A percentile compares a stretch with the other conserved stretches of the same genome.
Conservation (phyloP, 305 asterid genomes). For the Solanum hybrid region DNA sequence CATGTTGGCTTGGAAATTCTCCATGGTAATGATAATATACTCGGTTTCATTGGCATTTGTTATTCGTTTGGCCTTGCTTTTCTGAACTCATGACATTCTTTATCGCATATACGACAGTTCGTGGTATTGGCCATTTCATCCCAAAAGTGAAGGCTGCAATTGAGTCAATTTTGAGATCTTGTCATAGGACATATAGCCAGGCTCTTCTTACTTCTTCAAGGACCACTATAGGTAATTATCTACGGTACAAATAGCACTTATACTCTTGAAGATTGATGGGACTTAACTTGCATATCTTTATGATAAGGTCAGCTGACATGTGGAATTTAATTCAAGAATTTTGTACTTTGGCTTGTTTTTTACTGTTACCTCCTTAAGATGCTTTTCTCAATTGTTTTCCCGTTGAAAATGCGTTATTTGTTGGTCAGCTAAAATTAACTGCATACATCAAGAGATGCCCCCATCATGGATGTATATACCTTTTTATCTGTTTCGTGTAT, state of each 20-base stretch:
- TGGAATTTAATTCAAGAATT: neutral
- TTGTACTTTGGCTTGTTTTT: neutral
- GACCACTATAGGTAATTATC: conserved; percentile 74
- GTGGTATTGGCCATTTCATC: conserved; percentile 90
- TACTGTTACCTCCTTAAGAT: neutral
- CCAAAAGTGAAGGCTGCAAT: conserved; percentile 98
- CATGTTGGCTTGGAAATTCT: conserved; percentile 96
- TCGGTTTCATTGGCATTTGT: neutral
- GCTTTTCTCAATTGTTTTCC: neutral
- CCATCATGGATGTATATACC: neutral
- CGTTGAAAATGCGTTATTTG: neutral
- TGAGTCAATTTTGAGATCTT: conserved; percentile 84
- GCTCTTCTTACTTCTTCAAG: conserved; percentile 97
- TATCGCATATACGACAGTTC: conserved; percentile 43
- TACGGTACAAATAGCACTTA: conserved; percentile 8
- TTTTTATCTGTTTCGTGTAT: neutral
- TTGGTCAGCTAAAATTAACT: neutral
- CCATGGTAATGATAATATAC: conserved; percentile 46
- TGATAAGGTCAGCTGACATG: neutral
- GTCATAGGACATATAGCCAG: conserved; percentile 77
- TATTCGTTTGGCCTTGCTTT: conserved; percentile 8
- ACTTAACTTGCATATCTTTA: neutral
- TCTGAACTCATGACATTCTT: conserved; percentile 8
- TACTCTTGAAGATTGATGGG: neutral
- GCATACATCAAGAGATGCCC: neutral